Base-by-base conservation (phyloP, 257 asterid genomes). In the Jacaranda copaia region DNA sequence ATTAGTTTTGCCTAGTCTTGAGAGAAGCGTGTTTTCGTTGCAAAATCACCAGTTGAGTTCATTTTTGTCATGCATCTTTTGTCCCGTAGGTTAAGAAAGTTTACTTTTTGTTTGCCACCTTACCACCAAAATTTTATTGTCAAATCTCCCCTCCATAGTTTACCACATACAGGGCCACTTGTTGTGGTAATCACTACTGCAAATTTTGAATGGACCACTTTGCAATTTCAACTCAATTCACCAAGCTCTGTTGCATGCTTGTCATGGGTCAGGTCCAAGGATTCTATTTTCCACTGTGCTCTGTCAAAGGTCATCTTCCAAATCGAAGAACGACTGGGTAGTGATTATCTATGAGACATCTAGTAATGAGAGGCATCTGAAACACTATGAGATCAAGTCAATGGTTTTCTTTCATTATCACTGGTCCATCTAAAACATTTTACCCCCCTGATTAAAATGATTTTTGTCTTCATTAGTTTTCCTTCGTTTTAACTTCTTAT, bases 31-130 rank as follows among this genome's bases (percentile, higher is more conserved):
- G 74, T n/a, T 46, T 52, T 43, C 10, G 0, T 25, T 70, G 75
- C 56, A 42, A 56, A 51, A 16, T 73, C 69, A 73, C 20, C 35
- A 35, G 13, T 58, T 70, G 53, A 55, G 60, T 75, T 51, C 38
- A 43, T 52, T 61, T 43, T 51, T 73, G 56, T 35, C 68, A 19
- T 40, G 15, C 60, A 16, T 16, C 53, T 46, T 63, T 53, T 20
- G 43, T 76, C 45, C 43, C 49, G 25, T 43, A n/a, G 35, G 11
- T 49, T 39, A 42, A 13, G n/a, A 45, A 70, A 18, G 12, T 18
- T 18, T 36, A 61, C 5, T 8, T 40, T 53, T 36, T 14, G 43
- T 53, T 39, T 60, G 36, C 70, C n/a, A 56, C 48, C 39, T 14
- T n/a, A n/a, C 39, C 53, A 8, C 72, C 70, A 16, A 57, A 46